Conservation (phyloP, 495 filamentous ascomycete species). For the Staphylotrichum longicolle region DNA sequence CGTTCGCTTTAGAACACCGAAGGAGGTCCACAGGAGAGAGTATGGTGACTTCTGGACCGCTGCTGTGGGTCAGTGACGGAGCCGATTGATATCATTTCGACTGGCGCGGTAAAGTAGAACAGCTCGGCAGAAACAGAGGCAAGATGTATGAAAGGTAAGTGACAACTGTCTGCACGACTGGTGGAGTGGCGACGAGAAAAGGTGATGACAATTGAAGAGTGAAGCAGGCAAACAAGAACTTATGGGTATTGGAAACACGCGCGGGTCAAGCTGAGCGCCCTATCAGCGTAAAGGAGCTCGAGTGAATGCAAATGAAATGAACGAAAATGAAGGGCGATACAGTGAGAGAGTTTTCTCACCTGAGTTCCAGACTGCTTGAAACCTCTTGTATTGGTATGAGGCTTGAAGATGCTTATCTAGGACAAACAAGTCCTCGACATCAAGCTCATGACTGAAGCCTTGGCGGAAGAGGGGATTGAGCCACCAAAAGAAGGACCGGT, state of each 20-base stretch:
- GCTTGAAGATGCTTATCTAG: slow-evolving; percentile 52
- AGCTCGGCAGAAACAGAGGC: too few species aligned
- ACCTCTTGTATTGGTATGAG: slow-evolving; percentile 34
- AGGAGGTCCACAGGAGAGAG: slow-evolving; percentile 39
- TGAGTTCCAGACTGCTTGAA: slow-evolving; percentile 36
- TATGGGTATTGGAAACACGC: too few species aligned
- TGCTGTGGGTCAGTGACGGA: slow-evolving; percentile 15
- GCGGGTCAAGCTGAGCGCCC: too few species aligned
- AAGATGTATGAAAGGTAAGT: too few species aligned
- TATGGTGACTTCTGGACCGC: slow-evolving; percentile 36
- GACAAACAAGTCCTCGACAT: slow-evolving; percentile 33
- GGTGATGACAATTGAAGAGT: too few species aligned
- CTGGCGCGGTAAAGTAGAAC: too few species aligned
- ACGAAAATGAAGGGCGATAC: background rate
- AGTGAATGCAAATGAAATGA: too few species aligned
- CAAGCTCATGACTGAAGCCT: slow-evolving; percentile 35
- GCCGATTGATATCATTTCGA: background rate
- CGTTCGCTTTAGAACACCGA: slow-evolving; percentile 50
- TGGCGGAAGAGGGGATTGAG: slow-evolving; percentile 38
- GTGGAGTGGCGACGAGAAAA: too few species aligned
- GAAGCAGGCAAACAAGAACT: too few species aligned
- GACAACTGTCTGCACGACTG: too few species aligned
- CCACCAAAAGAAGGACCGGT: slow-evolving; percentile 42
- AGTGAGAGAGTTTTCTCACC: slow-evolving; percentile 17
- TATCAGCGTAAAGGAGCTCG: too few species aligned